Evolutionary conservation across 768 basidiomycete genomes (phyloP), one percentile per base, ranked within the genome.

Genomic region (Podaxis rugospora): DNA sequence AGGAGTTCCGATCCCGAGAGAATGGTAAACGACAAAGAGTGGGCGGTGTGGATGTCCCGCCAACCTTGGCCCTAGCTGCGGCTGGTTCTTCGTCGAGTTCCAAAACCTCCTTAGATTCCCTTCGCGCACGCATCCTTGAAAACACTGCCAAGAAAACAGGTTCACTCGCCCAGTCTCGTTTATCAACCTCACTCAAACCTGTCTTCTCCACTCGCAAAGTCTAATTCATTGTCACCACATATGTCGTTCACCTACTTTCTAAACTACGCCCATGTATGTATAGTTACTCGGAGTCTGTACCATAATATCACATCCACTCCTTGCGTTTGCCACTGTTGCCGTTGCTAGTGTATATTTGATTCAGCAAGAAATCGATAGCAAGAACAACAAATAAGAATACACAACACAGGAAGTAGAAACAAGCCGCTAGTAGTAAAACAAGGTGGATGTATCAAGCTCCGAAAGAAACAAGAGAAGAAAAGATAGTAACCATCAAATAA

Each of bases 71-170:
- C 59, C 27, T 51, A 55, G 4, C 61, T 62, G 49, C 63, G 39
- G 14, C 40, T 4, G 47, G 51, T 21, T 49, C 44, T 50, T 32
- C 68, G 4, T 63, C 68, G 23, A 57, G 56, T 4, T 53, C 66
- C 18, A 64, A 59, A 28, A 40, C 59, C 37, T 21, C 65, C 21
- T 39, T 81, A 28, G 66, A 75, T 21, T 73, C 76, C 1, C 68
- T 90, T 40, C 80, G 83, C 51, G 80, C 84, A 16, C 81, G 82
- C 62, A 79, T 89, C 39, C 71, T 89, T 49, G 74, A 76, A 39
- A 88, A 87, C 64, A 85, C 84, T 14, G 78, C 80, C 14, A 69
- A 66, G 58, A 68, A 65, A 18, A 16, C n/a, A 23, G 32, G 21
- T 13, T 44, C 40, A 35, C 32, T 32, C 13, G 36, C 35, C 3